Evolutionary conservation across 495 filamentous ascomycete species (phyloP).

Genomic region (Podospora conica): DNA sequence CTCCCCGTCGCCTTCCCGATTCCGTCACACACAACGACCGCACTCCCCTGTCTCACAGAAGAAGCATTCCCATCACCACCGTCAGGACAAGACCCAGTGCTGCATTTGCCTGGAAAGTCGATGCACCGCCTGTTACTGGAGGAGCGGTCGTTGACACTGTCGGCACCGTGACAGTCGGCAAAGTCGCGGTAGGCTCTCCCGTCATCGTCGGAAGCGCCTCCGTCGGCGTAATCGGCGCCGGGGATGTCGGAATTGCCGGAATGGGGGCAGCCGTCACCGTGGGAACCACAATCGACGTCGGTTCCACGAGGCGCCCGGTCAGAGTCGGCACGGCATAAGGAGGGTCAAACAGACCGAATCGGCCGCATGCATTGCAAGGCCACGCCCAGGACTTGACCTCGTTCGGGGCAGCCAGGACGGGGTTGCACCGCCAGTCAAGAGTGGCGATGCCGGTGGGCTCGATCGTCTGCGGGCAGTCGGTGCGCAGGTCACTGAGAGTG

Average conservation of each 20-base stretch:
- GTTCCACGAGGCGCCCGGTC: constrained; percentile 16
- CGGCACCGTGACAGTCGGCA: not conserved
- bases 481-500: constrained; percentile 27
- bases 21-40: no score
- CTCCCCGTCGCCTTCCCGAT: not conserved
- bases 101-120: not conserved
- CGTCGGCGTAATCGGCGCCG: not conserved
- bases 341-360: constrained; percentile 29
- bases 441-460: constrained; percentile 25
- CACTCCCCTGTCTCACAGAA: not conserved
- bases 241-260: not conserved
- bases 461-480: constrained; percentile 24
- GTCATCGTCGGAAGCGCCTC: not conserved
- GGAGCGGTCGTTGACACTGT: not conserved
- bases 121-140: not conserved
- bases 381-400: constrained; percentile 24
- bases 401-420: constrained; percentile 24
- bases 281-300: constrained; percentile 6
- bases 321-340: constrained; percentile 28
- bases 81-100: not conserved
- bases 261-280: not conserved
- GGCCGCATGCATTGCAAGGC: constrained; percentile 29
- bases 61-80: not conserved
- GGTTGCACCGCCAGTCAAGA: constrained; percentile 23
- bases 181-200: no score